phyloP scores from a whole-genome alignment of 345 rosid genomes.

The Salix suchowensis region DNA sequence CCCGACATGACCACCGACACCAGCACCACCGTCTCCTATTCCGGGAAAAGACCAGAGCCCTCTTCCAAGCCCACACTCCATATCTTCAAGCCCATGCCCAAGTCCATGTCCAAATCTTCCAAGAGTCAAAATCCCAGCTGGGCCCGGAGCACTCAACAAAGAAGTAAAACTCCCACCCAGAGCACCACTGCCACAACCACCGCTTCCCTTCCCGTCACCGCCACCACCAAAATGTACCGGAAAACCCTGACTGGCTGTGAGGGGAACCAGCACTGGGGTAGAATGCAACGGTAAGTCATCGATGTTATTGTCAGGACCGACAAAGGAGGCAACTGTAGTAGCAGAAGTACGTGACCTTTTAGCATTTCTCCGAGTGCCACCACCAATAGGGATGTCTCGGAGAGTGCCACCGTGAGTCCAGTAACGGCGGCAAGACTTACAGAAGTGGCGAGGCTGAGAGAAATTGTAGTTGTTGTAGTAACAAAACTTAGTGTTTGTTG shows the following conservation, averaged over 20 bases:
- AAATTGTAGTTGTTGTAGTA: constrained; percentile 95
- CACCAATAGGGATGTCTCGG: constrained; percentile 91
- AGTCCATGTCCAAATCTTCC: constrained; percentile 75
- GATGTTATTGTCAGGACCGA: constrained; percentile 2
- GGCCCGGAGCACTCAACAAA: constrained; percentile 55
- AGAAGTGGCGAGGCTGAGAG: constrained; percentile 99
- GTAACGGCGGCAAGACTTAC: constrained; percentile 92
- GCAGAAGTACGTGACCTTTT: constrained; percentile 64
- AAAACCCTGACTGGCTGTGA: constrained; percentile 26
- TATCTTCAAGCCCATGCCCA: constrained; percentile 53
- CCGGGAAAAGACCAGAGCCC: constrained; percentile 70
- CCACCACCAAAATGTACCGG: constrained; percentile 23
- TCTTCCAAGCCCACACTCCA: constrained; percentile 67
- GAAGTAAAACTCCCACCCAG: constrained; percentile 59
- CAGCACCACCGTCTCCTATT: constrained; percentile 36
- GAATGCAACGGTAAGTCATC: constrained; percentile 38
- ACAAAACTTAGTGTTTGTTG: constrained; percentile 87
- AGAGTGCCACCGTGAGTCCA: constrained; percentile 98
- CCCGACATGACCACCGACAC: constrained; percentile 15
- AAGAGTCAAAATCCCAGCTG: constrained; percentile 62
- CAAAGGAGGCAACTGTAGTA: constrained; percentile 1
- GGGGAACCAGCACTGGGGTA: constrained; percentile 52
- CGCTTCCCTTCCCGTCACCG: constrained; percentile 30
- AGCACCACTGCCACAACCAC: constrained; percentile 9
- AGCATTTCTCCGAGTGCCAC: constrained; percentile 79